Conservation (phyloP, 441 rosid species). For the Raphanus hybrid region DNA sequence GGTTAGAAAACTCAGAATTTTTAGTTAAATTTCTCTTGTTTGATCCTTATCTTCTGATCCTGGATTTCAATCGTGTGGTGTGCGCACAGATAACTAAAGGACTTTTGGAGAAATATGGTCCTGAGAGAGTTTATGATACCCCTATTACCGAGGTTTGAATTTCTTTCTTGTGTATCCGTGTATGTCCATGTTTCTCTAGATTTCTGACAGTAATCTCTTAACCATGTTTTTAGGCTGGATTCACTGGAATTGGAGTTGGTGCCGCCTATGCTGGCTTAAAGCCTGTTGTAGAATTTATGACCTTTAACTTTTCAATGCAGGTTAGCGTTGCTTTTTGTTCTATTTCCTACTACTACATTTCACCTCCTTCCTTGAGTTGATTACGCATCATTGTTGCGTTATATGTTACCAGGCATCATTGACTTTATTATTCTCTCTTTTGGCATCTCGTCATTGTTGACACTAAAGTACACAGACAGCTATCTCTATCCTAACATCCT, state of each 20-base stretch:
- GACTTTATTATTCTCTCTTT: background rate
- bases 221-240: slow-evolving; percentile 75
- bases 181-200: background rate
- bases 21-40: too few species aligned
- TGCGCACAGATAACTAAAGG: slow-evolving; percentile 77
- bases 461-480: background rate
- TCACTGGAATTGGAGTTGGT: slow-evolving; percentile 98
- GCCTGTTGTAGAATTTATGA: slow-evolving; percentile 97
- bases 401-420: too few species aligned
- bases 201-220: slow-evolving; percentile 18
- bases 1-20: too few species aligned
- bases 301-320: slow-evolving; percentile 97
- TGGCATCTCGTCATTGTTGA: slow-evolving; percentile 1
- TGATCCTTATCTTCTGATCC: too few species aligned
- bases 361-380: slow-evolving; percentile 10
- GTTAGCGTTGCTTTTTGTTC: slow-evolving; percentile 42
- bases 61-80: background rate
- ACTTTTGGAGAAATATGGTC: slow-evolving; percentile 92
- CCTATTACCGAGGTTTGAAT: slow-evolving; percentile 86
- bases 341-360: background rate
- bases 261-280: slow-evolving; percentile 93
- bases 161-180: slow-evolving; percentile 1
- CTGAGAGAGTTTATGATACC: slow-evolving; percentile 93
- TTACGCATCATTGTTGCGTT: background rate
- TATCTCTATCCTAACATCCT: slow-evolving; percentile 17